Conservation (phyloP, 116 monocot species). For the Posidonia oceanica region DNA sequence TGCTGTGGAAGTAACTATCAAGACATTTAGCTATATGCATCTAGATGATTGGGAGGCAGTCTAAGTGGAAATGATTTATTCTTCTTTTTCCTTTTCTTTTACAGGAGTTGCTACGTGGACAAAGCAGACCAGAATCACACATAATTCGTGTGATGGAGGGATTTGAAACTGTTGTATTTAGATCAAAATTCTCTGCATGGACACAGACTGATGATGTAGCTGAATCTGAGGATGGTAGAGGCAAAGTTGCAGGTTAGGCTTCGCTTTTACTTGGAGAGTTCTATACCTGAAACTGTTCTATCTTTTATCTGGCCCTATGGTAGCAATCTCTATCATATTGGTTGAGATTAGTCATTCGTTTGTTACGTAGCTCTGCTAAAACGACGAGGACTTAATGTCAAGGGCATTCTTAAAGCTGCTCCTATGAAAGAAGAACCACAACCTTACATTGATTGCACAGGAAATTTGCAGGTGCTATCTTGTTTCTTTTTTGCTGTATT, state of each 20-base stretch:
- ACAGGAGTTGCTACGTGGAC: slow-evolving; percentile 55
- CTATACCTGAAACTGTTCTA: background rate
- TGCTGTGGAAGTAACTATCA: slow-evolving; percentile 65
- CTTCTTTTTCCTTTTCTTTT: slow-evolving; percentile 3
- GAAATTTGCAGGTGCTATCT: slow-evolving; percentile 76
- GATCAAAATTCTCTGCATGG: slow-evolving; percentile 78
- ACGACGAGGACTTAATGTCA: slow-evolving; percentile 90
- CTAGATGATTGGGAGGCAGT: background rate
- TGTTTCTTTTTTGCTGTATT: background rate
- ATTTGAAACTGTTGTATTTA: slow-evolving; percentile 75
- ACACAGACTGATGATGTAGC: slow-evolving; percentile 52
- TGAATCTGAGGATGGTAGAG: slow-evolving; percentile 83
- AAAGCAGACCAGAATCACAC: slow-evolving; percentile 45
- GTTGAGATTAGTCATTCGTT: slow-evolving; percentile 6
- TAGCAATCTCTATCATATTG: background rate
- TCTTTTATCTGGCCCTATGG: background rate
- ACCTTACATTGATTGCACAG: slow-evolving; percentile 94
- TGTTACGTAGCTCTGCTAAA: slow-evolving; percentile 65
- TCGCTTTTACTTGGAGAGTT: background rate
- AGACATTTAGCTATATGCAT: background rate
- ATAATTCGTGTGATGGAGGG: slow-evolving; percentile 82
- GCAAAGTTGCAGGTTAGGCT: slow-evolving; percentile 81
- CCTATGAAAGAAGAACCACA: slow-evolving; percentile 93
- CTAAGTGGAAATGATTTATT: background rate
- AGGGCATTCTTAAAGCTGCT: slow-evolving; percentile 75